Evolutionary conservation across 2,329 filamentous ascomycete species (phyloP).

Genomic region (Curvularia sp.): DNA sequence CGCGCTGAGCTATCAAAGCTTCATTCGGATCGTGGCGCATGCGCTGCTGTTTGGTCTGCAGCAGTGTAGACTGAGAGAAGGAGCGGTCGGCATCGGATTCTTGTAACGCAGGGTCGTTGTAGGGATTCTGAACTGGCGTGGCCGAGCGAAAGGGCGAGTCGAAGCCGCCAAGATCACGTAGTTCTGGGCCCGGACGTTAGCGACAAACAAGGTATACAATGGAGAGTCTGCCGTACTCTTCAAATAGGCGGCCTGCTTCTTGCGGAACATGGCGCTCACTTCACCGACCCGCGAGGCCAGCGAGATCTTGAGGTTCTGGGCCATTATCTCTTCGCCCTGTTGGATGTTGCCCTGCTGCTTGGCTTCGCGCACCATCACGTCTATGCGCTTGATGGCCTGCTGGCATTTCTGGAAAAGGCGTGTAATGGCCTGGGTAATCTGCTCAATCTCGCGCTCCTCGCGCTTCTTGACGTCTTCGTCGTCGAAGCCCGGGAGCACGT

Average conservation of each 20-base stretch:
- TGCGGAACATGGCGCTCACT: constrained; percentile 87
- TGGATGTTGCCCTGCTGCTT: constrained; percentile 75
- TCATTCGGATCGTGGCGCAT: constrained; percentile 73
- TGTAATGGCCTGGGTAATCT: constrained; percentile 88
- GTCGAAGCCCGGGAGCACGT: constrained; percentile 94
- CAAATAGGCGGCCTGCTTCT: constrained; percentile 95
- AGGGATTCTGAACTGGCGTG: constrained; percentile 65
- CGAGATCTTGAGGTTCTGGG: constrained; percentile 91
- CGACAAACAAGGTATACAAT: neutral
- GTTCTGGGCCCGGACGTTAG: constrained; percentile 43
- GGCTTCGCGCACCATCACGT: constrained; percentile 83
- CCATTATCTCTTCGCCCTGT: constrained; percentile 91
- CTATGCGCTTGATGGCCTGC: constrained; percentile 83
- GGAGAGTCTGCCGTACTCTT: constrained; percentile 69
- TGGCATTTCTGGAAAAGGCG: constrained; percentile 89
- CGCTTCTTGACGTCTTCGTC: constrained; percentile 87
- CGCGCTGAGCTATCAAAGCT: constrained; percentile 83
- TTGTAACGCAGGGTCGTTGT: constrained; percentile 79
- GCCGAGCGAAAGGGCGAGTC: constrained; percentile 54
- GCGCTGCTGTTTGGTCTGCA: constrained; percentile 72
- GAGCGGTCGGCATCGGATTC: constrained; percentile 94
- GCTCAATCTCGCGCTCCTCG: constrained; percentile 90
- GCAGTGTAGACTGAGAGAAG: constrained; percentile 87
- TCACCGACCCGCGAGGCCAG: constrained; percentile 89
- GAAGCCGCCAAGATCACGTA: constrained; percentile 56